Evolutionary conservation across 352 stramenopile species (phyloP).

Genomic region (Thraustochytrium striatum): DNA sequence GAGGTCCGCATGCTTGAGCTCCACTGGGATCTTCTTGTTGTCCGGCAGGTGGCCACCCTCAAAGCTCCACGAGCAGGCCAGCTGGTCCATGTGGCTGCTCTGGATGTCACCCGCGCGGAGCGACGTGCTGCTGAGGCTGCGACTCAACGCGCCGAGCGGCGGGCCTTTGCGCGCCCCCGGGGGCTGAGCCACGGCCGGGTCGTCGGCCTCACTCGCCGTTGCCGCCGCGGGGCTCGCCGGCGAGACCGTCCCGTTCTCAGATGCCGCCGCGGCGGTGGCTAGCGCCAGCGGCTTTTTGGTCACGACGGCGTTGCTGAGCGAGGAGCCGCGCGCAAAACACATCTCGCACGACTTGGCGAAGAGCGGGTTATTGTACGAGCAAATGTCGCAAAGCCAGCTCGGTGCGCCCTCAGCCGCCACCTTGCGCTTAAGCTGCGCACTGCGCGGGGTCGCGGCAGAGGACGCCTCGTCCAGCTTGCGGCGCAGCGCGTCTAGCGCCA

Average conservation of each 20-base stretch:
- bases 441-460: neutral
- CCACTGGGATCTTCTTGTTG: conserved; percentile 9
- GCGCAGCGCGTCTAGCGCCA: conserved; percentile 17
- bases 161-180: neutral
- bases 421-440: neutral
- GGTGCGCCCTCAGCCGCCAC: neutral
- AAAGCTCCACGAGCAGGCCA: conserved; percentile 26
- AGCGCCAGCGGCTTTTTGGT: too few relatives aligned
- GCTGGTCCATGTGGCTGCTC: neutral
- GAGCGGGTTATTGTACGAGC: neutral
- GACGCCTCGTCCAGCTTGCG: neutral
- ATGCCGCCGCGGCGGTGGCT: too few relatives aligned
- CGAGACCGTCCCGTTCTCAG: too few relatives aligned
- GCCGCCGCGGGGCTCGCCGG: too few relatives aligned
- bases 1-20: neutral
- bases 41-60: conserved; percentile 23
- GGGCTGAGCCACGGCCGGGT: too few relatives aligned
- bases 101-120: neutral
- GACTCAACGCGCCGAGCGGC: neutral
- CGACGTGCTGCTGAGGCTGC: conserved; percentile 6
- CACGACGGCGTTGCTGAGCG: neutral
- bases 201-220: too few relatives aligned
- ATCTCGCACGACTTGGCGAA: neutral
- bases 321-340: conserved; percentile 17
- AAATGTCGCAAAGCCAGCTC: neutral